phyloP scores from a whole-genome alignment of 148 eudicot species.

The Silene conica region DNA sequence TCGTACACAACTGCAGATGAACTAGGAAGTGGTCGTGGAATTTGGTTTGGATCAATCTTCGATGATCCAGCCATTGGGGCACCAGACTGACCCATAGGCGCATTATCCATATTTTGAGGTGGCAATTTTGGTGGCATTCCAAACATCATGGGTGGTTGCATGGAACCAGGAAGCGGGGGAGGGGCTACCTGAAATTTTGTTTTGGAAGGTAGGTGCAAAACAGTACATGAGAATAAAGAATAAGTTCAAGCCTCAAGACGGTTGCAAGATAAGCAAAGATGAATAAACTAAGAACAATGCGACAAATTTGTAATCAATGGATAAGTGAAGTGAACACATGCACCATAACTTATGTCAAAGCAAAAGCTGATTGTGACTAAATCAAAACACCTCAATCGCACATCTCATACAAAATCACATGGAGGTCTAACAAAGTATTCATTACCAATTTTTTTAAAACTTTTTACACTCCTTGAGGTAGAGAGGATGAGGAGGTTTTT shows the following conservation, averaged over 20 bases:
- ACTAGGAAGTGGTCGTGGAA: conserved; percentile 82
- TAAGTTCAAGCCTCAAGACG: background rate
- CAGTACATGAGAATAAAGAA: background rate
- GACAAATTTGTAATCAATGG: background rate
- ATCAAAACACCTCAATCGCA: background rate
- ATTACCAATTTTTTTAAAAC: background rate
- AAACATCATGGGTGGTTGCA: conserved; percentile 61
- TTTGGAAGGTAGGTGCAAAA: conserved; percentile 24
- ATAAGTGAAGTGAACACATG: background rate
- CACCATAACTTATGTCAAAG: background rate
- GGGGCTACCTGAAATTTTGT: conserved; percentile 51
- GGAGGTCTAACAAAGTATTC: background rate
- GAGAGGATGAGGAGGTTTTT: background rate
- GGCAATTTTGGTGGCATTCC: conserved; percentile 72
- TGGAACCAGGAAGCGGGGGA: conserved; percentile 61
- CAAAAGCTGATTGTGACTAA: background rate
- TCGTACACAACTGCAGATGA: conserved; percentile 65
- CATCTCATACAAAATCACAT: background rate
- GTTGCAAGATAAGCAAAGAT: background rate
- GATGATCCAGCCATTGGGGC: conserved; percentile 52
- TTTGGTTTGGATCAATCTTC: conserved; percentile 91
- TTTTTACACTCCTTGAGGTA: background rate
- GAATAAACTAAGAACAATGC: background rate
- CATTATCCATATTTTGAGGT: conserved; percentile 57
- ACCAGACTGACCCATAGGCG: conserved; percentile 59